Evolutionary conservation across 1,284 basidiomycete species (phyloP), one percentile per base, ranked within the genome.

Genomic region (Cutaneotrichosporon spelunceum): DNA sequence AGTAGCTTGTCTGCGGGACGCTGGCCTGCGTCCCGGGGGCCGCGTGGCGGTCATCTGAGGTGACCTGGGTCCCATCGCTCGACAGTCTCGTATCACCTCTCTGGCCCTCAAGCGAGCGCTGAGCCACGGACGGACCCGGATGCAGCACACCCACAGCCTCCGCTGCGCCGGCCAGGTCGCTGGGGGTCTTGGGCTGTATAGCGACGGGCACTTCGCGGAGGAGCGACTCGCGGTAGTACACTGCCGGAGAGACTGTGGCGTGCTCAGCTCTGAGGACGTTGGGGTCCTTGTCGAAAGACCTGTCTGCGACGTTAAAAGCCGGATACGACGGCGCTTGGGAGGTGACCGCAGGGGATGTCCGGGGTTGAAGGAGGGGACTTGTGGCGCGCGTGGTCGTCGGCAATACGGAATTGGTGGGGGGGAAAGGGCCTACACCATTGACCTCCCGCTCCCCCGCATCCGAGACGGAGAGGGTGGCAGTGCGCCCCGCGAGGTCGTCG

Each of bases 281-380:
- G 33, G 56, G 56, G 34, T 49, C 33, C 21, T 23, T 47, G 56
- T 57, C 56, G 24, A 49, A 33, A 19, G 30, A 16, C 33, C 56
- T 33, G 56, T 57, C 56, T 24, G 56, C 56, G 47, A 57, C 56
- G 13, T 57, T 47, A 16, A 57, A 57, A 19, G 56, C 23, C 3
- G 21, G 16, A 24, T 50, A 39, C 11, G 56, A 42, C 36, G 14
- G 13, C 14, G 36, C 13, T n/a, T 45, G 27, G 36, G 23, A 45
- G 56, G 21, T 53, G 23, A 33, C 7, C 29, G 8, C 21, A 29
- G 52, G 48, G 27, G 33, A 16, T 44, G 26, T 48, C 44, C 30
- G 29, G 13, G n/a, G n/a, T n/a, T n/a, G n/a, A n/a, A n/a, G n/a
- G n/a, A n/a, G n/a, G n/a, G n/a, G n/a, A n/a, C n/a, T n/a, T n/a